Percentiles rank a stretch among this genome's conserved stretches.
Conservation (phyloP, 208 protist species). For the Leishmania major region DNA sequence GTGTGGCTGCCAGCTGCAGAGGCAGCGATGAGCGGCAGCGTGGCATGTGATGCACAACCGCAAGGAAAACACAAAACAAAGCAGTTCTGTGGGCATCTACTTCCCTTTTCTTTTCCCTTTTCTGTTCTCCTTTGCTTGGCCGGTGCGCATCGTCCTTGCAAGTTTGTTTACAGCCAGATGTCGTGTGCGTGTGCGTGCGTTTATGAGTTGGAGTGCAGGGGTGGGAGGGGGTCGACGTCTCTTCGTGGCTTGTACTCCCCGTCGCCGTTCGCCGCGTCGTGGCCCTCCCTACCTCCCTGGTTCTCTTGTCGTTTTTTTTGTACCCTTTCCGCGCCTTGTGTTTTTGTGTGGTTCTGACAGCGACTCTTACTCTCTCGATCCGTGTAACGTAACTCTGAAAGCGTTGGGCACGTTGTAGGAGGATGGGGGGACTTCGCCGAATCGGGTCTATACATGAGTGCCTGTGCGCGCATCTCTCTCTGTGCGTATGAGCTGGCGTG, state of each 20-base stretch:
- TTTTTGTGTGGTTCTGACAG: not conserved
- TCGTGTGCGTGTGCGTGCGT: not conserved
- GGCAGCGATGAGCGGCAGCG: not conserved
- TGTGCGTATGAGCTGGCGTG: not conserved
- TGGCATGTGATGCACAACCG: not conserved
- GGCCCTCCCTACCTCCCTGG: not conserved
- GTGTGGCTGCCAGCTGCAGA: not conserved
- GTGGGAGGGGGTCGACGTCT: not conserved
- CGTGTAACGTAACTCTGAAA: not conserved
- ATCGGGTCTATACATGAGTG: not conserved
- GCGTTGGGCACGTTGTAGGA: not conserved
- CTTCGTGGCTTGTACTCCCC: not conserved
- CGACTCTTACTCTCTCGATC: not conserved
- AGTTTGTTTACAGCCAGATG: not conserved
- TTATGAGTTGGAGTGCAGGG: not conserved
- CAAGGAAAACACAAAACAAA: not conserved
- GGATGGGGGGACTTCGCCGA: not conserved
- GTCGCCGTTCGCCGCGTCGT: not conserved
- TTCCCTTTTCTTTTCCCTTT: slow-evolving; percentile 1
- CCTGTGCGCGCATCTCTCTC: not conserved
- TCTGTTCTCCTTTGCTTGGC: not conserved
- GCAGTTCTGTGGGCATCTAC: not conserved
- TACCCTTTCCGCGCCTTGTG: not conserved
- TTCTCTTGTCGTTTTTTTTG: not conserved
- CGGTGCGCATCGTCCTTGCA: not conserved